phyloP scores from a whole-genome alignment of 192 early-diverging fungal species.

The Coemansia javaensis region DNA sequence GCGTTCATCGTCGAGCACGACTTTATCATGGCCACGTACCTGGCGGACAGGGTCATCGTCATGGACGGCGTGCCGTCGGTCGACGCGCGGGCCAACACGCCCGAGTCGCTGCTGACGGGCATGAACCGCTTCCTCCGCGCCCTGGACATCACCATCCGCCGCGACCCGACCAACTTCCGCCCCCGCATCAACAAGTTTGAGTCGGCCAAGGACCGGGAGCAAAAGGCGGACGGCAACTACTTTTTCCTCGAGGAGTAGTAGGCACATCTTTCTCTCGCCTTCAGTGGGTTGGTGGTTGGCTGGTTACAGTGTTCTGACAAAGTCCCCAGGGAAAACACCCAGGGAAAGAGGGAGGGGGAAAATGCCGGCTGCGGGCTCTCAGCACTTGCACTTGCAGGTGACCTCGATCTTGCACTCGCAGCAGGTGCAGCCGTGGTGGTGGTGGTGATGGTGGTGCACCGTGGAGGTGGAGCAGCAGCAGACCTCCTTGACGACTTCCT shows the following conservation, averaged over 20 bases:
- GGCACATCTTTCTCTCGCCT: too few species aligned
- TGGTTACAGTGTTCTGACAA: too few species aligned
- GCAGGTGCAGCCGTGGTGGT: background rate
- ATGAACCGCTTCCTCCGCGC: slow-evolving; percentile 95
- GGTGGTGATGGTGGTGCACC: slow-evolving; percentile 2
- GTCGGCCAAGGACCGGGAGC: slow-evolving; percentile 93
- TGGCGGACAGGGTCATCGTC: slow-evolving; percentile 94
- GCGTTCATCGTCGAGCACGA: slow-evolving; percentile 99
- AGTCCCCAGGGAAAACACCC: too few species aligned
- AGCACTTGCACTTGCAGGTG: too few species aligned
- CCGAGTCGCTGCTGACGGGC: slow-evolving; percentile 85
- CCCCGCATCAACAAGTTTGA: slow-evolving; percentile 97
- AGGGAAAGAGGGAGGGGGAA: too few species aligned
- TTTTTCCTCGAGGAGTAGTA: slow-evolving; percentile 62
- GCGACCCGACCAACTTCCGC: slow-evolving; percentile 95
- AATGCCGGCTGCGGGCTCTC: too few species aligned
- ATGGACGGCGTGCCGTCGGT: slow-evolving; percentile 90
- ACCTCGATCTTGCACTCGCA: too few species aligned
- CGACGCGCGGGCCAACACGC: slow-evolving; percentile 73
- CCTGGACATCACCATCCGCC: slow-evolving; percentile 93
- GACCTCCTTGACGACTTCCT: slow-evolving; percentile 31
- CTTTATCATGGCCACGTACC: slow-evolving; percentile 98
- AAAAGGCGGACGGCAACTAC: slow-evolving; percentile 71
- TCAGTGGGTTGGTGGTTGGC: too few species aligned
- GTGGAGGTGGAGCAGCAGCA: slow-evolving; percentile 29